These are phyloP conservation scores for Vaccinium corymbosum DNA, from an alignment of 148 eudicot genomes.

Conservation along the genomic window DNA sequence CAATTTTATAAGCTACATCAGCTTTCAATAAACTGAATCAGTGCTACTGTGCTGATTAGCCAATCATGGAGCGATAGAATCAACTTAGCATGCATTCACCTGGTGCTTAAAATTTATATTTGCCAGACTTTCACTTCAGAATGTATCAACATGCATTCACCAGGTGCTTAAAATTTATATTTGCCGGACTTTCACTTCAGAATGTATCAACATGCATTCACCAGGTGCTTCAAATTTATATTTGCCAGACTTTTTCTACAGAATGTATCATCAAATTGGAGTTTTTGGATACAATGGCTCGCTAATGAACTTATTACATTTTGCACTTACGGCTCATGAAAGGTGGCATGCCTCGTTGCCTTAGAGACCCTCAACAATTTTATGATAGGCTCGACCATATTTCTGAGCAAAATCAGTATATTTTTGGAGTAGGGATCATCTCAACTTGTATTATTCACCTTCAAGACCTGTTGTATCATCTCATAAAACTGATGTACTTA, in stretches of 20 bases:
- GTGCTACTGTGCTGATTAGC: slow-evolving; percentile 6
- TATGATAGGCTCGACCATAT: neutral
- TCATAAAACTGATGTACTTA: neutral
- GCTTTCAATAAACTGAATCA: neutral
- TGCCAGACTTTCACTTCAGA: neutral
- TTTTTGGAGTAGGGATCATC: neutral
- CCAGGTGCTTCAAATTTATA: neutral
- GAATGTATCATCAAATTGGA: neutral
- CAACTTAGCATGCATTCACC: neutral
- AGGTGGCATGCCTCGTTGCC: neutral
- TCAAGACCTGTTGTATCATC: neutral
- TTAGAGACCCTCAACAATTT: neutral
- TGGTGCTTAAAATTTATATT: neutral
- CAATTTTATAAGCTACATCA: neutral
- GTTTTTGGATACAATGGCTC: neutral
- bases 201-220: neutral
- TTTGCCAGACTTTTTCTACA: neutral
- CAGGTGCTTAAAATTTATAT: neutral
- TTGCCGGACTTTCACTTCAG: neutral
- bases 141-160: neutral
- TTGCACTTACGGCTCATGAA: neutral
- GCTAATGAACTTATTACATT: neutral
- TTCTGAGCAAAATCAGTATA: neutral
- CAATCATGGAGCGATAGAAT: neutral
- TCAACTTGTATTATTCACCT: neutral